Evolutionary conservation across 495 filamentous ascomycete genomes (phyloP), one percentile per base, ranked within the genome.

Genomic region (Physcia stellaris): DNA sequence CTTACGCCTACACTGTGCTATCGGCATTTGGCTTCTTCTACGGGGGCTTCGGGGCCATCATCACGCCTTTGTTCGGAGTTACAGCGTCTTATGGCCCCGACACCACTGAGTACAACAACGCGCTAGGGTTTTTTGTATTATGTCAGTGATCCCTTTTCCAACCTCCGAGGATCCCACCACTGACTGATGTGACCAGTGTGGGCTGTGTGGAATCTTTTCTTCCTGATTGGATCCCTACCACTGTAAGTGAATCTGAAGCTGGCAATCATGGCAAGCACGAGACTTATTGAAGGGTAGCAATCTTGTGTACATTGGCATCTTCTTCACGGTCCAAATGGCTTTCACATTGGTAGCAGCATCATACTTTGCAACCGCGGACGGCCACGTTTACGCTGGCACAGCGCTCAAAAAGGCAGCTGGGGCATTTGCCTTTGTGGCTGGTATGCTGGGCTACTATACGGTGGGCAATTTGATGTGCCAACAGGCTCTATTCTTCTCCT

Each of bases 21-120:
- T 58, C 56, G 41, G 64, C 65, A 22, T 67, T 69, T 36, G 59
- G 64, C 11, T 56, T 69, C 37, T 69, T 69, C 52, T 66, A 66
- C 39, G 59, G 56, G 15, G 60, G 58, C 4, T 63, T 54, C 30
- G 58, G 58, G 15, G 58, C 58, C 15, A 46, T 63, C 3, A 39
- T 63, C 12, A 60, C 58, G 1, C 59, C 63, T 6, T 41, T 55
- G 0, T 62, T 66, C 39, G 62, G 65, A 5, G 57, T 69, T 16
- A 40, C 51, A 9, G 49, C 54, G 7, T 49, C 60, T 10, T 66
- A 66, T 33, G 60, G 62, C 3, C 44, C 44, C 10, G 49, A 59
- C 35, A 54, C 52, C 5, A 49, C 47, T 1, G 46, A 59, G 45
- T 65, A 65, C 43, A 62, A 61, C 48, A 69, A 69, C 38, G 60